A percentile compares a stretch with the other conserved stretches of the same genome.
Evolutionary conservation across 148 eudicot species (phyloP).

Genomic region (Vaccinium macrocarpon): DNA sequence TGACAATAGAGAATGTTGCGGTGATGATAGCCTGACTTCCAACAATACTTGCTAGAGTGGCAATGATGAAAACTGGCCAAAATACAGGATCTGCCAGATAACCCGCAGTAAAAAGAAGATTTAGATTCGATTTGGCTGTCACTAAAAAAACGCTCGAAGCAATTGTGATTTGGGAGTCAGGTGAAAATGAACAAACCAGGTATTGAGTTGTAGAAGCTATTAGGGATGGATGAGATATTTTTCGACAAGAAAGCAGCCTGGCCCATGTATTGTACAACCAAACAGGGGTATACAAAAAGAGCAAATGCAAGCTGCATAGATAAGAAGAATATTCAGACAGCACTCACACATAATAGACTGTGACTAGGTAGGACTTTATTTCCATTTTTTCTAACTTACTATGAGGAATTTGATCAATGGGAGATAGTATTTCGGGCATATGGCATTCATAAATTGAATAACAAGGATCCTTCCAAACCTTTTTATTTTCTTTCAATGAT

Average conservation of each 20-base stretch:
- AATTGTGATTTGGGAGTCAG: slow-evolving; percentile 1
- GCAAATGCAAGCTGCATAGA: slow-evolving; percentile 75
- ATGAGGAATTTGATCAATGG: neutral
- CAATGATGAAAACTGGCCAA: slow-evolving; percentile 94
- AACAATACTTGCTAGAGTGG: slow-evolving; percentile 88
- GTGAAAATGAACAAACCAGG: slow-evolving; percentile 58
- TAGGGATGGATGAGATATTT: slow-evolving; percentile 44
- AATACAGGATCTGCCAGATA: slow-evolving; percentile 49
- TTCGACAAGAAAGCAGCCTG: slow-evolving; percentile 88
- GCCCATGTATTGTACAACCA: slow-evolving; percentile 96
- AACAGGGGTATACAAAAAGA: slow-evolving; percentile 72
- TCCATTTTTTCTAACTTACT: neutral
- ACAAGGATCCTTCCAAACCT: neutral
- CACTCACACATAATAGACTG: neutral
- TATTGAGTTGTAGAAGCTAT: slow-evolving; percentile 75
- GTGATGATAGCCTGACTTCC: slow-evolving; percentile 93
- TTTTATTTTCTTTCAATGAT: neutral
- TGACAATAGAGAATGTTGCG: slow-evolving; percentile 90
- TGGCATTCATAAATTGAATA: neutral
- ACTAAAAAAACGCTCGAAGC: neutral
- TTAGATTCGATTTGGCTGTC: slow-evolving; percentile 1
- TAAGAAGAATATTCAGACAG: slow-evolving; percentile 17
- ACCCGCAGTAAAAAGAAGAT: slow-evolving; percentile 19
- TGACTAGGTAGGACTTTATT: neutral
- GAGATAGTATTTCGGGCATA: neutral